Base-by-base conservation (phyloP, 2,329 filamentous ascomycete genomes). In the Rhynchosporium secalis region DNA sequence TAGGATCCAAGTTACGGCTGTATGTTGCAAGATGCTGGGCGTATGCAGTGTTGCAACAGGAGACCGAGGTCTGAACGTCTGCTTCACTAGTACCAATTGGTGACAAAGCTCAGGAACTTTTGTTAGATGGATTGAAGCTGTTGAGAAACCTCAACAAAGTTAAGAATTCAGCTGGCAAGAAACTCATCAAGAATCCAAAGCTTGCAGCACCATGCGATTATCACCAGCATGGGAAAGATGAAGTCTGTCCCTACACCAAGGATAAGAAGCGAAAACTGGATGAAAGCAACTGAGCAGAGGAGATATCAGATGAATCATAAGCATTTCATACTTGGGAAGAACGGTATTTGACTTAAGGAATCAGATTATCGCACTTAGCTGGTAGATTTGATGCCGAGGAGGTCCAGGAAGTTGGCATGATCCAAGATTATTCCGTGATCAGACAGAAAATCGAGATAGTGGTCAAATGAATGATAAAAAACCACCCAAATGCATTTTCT, bases 181-280 rank as follows among this genome's bases (percentile, higher is more conserved):
- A 40, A 20, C 15, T 36, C 8, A n/a, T 62, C 15, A 2, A 15
- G 10, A 48, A 61, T 41, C 47, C 56, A 15, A 47, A 40, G 40
- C 13, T 6, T 3, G 52, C 45, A 43, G 26, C 45, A 4, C 38
- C 10, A 3, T 65, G 63, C 41, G 52, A 60, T 12, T 65, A 65
- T 54, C 63, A 65, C 33, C 48, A 49, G 4, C 60, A 65, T 31
- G 33, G 40, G 6, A 26, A 43, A 13, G n/a, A 46, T 3, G 57
- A 60, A 9, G 28, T 20, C 13, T 64, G 62, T 36, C 49, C 61
- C 10, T 56, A 43, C 26, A 26, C 45, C 4, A 40, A 45, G 12
- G 20, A 43, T n/a, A 48, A 43, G 10, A 38, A 51, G 31, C 13
- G 48, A 36, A 38, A 51, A 29, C 15, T 51, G 31, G 48, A 51